phyloP scores from a whole-genome alignment of 2,329 filamentous ascomycete species.

The Colletotrichum shisoi region DNA sequence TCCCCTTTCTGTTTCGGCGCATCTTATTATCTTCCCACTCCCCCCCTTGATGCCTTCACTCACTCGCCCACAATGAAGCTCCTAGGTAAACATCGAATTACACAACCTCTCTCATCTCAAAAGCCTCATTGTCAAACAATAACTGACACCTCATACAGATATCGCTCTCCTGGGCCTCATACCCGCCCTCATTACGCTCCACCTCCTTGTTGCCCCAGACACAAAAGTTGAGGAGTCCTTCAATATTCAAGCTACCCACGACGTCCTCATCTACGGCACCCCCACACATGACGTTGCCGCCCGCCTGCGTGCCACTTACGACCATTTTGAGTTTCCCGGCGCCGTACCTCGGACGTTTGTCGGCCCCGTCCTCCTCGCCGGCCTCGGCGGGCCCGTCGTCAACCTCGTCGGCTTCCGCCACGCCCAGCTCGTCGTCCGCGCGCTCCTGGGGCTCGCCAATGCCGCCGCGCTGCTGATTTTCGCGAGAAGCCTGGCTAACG shows the following conservation, averaged over 20 bases:
- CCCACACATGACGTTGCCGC: constrained; percentile 64
- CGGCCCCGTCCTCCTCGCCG: constrained; percentile 79
- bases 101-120: neutral
- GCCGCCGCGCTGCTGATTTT: constrained; percentile 73
- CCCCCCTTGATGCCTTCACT: neutral
- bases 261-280: constrained; percentile 83
- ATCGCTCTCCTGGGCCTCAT: constrained; percentile 62
- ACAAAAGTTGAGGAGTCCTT: constrained; percentile 99
- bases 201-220: constrained; percentile 80
- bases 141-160: constrained; percentile 50
- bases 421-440: constrained; percentile 72
- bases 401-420: constrained; percentile 62
- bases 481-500: constrained; percentile 66
- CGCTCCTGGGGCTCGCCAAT: constrained; percentile 80
- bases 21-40: neutral
- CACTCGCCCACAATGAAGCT: constrained; percentile 41
- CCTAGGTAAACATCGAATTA: constrained; percentile 34
- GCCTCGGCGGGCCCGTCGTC: constrained; percentile 72
- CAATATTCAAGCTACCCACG: constrained; percentile 92
- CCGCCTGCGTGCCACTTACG: constrained; percentile 72
- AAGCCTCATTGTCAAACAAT: neutral
- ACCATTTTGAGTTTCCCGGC: constrained; percentile 90
- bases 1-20: neutral
- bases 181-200: constrained; percentile 69
- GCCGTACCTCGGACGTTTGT: constrained; percentile 91